These are phyloP conservation scores for Kernera saxatilis DNA, from an alignment of 345 rosid genomes.

Conservation along the genomic window DNA sequence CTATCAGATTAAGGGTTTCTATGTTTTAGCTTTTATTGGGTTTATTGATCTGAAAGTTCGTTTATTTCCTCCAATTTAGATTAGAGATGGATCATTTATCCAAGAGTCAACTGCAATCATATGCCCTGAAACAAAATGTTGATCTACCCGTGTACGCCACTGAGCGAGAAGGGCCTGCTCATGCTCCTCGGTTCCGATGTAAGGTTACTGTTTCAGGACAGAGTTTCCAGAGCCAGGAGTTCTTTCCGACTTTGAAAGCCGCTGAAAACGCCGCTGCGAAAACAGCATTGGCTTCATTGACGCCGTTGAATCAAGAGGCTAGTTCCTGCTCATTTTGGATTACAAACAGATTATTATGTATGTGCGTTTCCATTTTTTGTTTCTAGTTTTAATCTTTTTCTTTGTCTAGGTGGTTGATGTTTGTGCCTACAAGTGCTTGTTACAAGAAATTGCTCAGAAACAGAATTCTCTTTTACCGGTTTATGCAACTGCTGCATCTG, in stretches of 20 bases:
- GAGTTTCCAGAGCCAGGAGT: constrained; percentile 35
- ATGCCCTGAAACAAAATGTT: constrained; percentile 43
- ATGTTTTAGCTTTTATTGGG: too few relatives aligned
- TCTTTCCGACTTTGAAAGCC: constrained; percentile 43
- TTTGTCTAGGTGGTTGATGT: constrained; percentile 34
- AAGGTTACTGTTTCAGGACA: constrained; percentile 44
- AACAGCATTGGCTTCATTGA: constrained; percentile 43
- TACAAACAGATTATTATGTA: too few relatives aligned
- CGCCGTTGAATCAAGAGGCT: constrained; percentile 31
- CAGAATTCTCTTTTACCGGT: constrained; percentile 37
- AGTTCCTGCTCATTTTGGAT: constrained; percentile 1
- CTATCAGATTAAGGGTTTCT: too few relatives aligned
- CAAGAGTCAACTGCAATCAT: constrained; percentile 50
- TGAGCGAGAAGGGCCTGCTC: constrained; percentile 54
- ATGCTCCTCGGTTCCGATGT: constrained; percentile 48
- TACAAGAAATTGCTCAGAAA: constrained; percentile 57
- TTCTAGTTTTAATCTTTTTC: not conserved
- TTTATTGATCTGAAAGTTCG: not conserved
- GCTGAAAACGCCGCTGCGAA: constrained; percentile 67
- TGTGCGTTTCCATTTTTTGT: not conserved
- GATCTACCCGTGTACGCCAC: constrained; percentile 40
- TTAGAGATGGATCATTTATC: constrained; percentile 24
- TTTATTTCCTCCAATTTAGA: not conserved
- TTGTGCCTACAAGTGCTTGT: constrained; percentile 52
- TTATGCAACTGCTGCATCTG: constrained; percentile 38